Evolutionary conservation across 2,329 filamentous ascomycete genomes (phyloP).

Genomic region (Fonsecaea pedrosoi): DNA sequence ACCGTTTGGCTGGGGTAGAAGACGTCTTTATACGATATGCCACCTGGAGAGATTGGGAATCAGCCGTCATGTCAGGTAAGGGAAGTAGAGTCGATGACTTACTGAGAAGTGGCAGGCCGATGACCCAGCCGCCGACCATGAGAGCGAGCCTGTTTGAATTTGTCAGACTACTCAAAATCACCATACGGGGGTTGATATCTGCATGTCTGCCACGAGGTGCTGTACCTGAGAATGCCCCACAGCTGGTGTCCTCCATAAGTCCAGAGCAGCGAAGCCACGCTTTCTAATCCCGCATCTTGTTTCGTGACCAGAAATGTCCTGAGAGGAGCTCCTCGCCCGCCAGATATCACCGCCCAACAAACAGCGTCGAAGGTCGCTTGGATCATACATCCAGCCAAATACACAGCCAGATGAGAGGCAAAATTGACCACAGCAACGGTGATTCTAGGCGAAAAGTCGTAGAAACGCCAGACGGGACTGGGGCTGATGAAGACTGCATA

Average conservation of each 20-base stretch:
- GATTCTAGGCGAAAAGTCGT: conserved; percentile 4
- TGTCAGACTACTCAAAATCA: not conserved
- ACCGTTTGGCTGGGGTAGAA: not conserved
- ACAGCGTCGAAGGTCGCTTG: not conserved
- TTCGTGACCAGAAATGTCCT: conserved; percentile 5
- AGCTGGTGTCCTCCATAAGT: conserved; percentile 1
- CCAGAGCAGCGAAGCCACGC: not conserved
- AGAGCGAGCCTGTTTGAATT: not conserved
- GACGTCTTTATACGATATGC: not conserved
- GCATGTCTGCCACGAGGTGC: not conserved
- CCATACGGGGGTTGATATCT: not conserved
- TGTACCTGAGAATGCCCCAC: conserved; percentile 3
- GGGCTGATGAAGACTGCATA: not conserved
- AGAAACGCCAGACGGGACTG: not conserved
- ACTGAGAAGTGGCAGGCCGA: conserved; percentile 4
- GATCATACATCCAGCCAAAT: not conserved
- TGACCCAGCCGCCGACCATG: not conserved
- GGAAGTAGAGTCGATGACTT: not conserved
- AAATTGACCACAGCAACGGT: not conserved
- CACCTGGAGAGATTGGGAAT: not conserved
- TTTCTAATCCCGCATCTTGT: not conserved
- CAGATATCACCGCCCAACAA: conserved; percentile 5
- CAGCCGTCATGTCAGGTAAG: not conserved
- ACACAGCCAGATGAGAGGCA: not conserved
- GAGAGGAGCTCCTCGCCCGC: not conserved